Percentiles rank a stretch among this genome's conserved stretches.
phyloP scores from a whole-genome alignment of 78 protist species.

The Cavenderia fasciculata region DNA sequence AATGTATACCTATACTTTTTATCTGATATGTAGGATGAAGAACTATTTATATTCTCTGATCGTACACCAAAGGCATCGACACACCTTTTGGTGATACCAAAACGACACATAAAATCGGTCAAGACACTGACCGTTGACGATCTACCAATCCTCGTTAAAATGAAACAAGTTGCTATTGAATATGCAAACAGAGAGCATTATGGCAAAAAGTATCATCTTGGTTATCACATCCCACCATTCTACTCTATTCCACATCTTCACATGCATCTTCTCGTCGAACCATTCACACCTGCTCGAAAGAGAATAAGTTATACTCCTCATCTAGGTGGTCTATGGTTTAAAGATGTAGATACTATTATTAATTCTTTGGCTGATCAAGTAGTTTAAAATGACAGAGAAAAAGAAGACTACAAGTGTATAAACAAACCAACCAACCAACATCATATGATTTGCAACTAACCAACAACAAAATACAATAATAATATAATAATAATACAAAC shows the following conservation, averaged over 20 bases:
- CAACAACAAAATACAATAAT: too few relatives aligned
- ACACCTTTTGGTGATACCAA: conserved; percentile 53
- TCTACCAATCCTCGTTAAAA: conserved; percentile 18
- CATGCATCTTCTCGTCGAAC: conserved; percentile 40
- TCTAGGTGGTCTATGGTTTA: conserved; percentile 45
- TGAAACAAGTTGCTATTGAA: conserved; percentile 23
- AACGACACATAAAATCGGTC: conserved; percentile 20
- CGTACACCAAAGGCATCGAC: conserved; percentile 49
- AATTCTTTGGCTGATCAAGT: too few relatives aligned
- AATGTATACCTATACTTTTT: too few relatives aligned
- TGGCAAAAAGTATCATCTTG: neutral
- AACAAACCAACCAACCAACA: too few relatives aligned
- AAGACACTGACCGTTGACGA: conserved; percentile 31
- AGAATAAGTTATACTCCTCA: conserved; percentile 6
- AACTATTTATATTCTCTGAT: conserved; percentile 25
- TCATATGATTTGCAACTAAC: too few relatives aligned
- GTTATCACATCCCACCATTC: conserved; percentile 55
- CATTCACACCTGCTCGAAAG: conserved; percentile 38
- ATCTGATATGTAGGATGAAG: conserved; percentile 15
- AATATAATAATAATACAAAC: too few relatives aligned
- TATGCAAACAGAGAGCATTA: neutral
- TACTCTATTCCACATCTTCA: conserved; percentile 39
- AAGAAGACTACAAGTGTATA: too few relatives aligned
- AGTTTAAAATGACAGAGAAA: too few relatives aligned
- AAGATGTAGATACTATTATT: conserved; percentile 1